Evolutionary conservation across 768 basidiomycete species (phyloP), one percentile per base, ranked within the genome.

Genomic region (Scleroderma bovista): DNA sequence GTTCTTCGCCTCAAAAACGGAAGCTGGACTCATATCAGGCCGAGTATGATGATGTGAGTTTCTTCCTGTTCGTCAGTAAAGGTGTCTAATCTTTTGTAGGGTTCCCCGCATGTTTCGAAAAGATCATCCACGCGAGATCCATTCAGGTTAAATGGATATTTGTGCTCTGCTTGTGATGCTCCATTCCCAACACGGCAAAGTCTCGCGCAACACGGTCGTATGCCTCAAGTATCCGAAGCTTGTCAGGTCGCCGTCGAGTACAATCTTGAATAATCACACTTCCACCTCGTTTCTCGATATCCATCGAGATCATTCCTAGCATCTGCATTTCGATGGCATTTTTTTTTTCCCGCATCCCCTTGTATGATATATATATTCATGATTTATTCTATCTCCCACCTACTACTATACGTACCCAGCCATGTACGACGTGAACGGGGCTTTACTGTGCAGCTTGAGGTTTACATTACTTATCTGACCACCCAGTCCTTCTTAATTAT

Each of bases 91-190:
- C 16, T 24, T 40, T 45, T 20, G 3, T 20, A 9, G 1, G 59
- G 80, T 78, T 61, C 72, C 45, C 80, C 80, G 9, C 79, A 76
- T 49, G 66, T 72, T 9, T 78, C 80, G 38, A 84, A 82, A 69
- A 76, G 80, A 48, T 80, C 81, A 26, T 77, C 68, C 19, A 68
- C 57, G 55, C 69, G 60, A 56, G 62, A 69, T 48, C 64, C 69
- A 43, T 65, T 64, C 20, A 57, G 60, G 38, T 69, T 81, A 41
- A 69, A 72, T 33, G 74, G 75, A 44, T 79, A 82, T 60, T 75
- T 84, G 2, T 89, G 86, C 72, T 78, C 87, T 23, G 87, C 86
- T 9, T 89, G 86, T 61, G 86, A 89, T 59, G 71, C 79, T 20
- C 76, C 72, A 53, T 88, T 89, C 61, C 64, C 75, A 43, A 77